Conservation (phyloP, 2,329 filamentous ascomycete species). For the Byssoonygena ceratinophila region DNA sequence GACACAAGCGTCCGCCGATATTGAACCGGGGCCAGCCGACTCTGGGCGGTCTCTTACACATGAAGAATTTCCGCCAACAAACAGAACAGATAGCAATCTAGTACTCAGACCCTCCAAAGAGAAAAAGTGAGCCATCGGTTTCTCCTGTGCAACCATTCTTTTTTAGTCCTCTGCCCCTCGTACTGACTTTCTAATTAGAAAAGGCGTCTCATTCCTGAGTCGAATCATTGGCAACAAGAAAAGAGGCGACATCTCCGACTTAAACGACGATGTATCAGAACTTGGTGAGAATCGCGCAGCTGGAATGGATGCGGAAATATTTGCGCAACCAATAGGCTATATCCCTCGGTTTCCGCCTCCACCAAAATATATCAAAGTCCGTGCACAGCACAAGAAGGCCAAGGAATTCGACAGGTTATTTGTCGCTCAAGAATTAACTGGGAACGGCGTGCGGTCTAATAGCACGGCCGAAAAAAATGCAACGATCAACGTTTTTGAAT, state of each 20-base stretch:
- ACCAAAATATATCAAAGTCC: slow-evolving; percentile 80
- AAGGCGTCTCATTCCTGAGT: slow-evolving; percentile 81
- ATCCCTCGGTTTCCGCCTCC: slow-evolving; percentile 81
- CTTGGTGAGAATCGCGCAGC: slow-evolving; percentile 60
- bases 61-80: slow-evolving; percentile 24
- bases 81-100: slow-evolving; percentile 9
- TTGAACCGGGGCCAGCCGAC: slow-evolving; percentile 32
- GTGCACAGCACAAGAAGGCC: slow-evolving; percentile 65
- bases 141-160: not conserved
- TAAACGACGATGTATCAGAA: slow-evolving; percentile 56
- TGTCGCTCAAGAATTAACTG: slow-evolving; percentile 82
- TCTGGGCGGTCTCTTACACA: slow-evolving; percentile 25
- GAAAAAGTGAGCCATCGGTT: slow-evolving; percentile 50
- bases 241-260: slow-evolving; percentile 46
- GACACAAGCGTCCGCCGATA: slow-evolving; percentile 33
- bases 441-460: slow-evolving; percentile 45
- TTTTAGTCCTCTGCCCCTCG: not conserved
- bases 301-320: slow-evolving; percentile 71
- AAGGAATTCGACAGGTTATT: slow-evolving; percentile 81
- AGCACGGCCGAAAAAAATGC: slow-evolving; percentile 22
- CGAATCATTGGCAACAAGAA: slow-evolving; percentile 70
- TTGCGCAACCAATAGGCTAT: slow-evolving; percentile 69
- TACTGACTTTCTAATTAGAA: slow-evolving; percentile 43
- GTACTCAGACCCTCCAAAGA: slow-evolving; percentile 41
- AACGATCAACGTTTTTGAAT: slow-evolving; percentile 23